Conservation (phyloP, 2,329 filamentous ascomycete species). For the Trichothecium sympodiale region DNA sequence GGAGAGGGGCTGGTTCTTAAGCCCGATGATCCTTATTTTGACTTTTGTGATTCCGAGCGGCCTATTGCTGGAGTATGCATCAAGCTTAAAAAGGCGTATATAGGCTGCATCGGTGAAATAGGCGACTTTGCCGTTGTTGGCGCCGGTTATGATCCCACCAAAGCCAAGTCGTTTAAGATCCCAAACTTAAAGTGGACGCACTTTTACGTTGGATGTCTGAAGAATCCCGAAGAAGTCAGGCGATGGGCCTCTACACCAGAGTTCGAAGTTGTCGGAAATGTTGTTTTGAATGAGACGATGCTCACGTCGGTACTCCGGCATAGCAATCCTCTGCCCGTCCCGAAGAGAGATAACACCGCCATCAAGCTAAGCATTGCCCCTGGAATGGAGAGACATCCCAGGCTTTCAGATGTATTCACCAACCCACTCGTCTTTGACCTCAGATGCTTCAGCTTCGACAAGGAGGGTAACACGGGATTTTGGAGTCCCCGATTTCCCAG, state of each 20-base stretch:
- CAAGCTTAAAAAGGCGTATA: slow-evolving; percentile 82
- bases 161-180: slow-evolving; percentile 44
- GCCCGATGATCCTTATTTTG: slow-evolving; percentile 68
- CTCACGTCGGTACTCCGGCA: slow-evolving; percentile 38
- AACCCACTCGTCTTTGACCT: slow-evolving; percentile 70
- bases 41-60: slow-evolving; percentile 26
- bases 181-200: slow-evolving; percentile 60
- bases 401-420: slow-evolving; percentile 47
- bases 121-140: slow-evolving; percentile 76
- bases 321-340: slow-evolving; percentile 32
- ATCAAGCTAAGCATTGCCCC: slow-evolving; percentile 36
- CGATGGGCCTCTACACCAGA: slow-evolving; percentile 39
- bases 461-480: slow-evolving; percentile 55
- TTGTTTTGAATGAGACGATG: slow-evolving; percentile 42
- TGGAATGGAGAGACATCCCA: slow-evolving; percentile 27
- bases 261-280: slow-evolving; percentile 56
- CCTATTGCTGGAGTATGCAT: slow-evolving; percentile 46
- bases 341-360: slow-evolving; percentile 21
- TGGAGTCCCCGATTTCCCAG: slow-evolving; percentile 68
- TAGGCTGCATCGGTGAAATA: slow-evolving; percentile 66
- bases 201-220: slow-evolving; percentile 68
- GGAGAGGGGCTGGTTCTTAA: slow-evolving; percentile 79
- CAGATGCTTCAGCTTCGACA: slow-evolving; percentile 70
- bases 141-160: slow-evolving; percentile 55
- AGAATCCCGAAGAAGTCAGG: slow-evolving; percentile 51